These are phyloP conservation scores for Metarhizium humberi DNA, from an alignment of 2,329 filamentous ascomycete genomes.

Conservation along the genomic window DNA sequence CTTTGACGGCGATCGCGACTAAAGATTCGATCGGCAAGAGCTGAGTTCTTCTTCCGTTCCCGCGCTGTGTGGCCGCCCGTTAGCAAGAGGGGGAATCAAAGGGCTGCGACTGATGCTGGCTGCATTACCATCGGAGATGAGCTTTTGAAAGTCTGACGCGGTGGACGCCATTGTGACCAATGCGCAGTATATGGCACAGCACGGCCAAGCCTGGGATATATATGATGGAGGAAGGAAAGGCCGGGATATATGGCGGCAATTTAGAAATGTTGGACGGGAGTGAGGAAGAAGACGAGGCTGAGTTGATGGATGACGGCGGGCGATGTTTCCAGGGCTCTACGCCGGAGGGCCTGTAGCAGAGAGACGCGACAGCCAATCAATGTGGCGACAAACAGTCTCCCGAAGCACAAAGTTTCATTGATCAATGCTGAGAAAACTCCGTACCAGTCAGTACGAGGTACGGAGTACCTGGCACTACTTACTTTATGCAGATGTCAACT, in stretches of 20 bases:
- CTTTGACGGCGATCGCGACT: slow-evolving; percentile 50
- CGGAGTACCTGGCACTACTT: no score
- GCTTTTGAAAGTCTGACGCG: slow-evolving; percentile 43
- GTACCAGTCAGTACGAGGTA: no score
- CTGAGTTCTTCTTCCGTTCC: slow-evolving; percentile 61
- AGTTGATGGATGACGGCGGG: background rate
- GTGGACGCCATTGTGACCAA: slow-evolving; percentile 29
- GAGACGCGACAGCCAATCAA: slow-evolving; percentile 5
- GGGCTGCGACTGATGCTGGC: background rate
- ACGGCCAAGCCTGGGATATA: background rate
- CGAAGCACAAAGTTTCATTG: background rate
- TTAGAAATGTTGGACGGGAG: background rate
- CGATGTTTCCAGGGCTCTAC: background rate
- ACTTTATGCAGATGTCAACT: no score
- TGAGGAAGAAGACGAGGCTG: background rate
- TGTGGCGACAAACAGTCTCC: background rate
- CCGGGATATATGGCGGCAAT: background rate
- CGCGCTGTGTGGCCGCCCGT: slow-evolving; percentile 34
- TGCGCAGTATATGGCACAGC: background rate
- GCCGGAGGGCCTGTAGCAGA: background rate
- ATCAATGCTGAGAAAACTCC: no score
- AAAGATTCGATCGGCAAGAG: slow-evolving; percentile 64
- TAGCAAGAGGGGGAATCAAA: background rate
- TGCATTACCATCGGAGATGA: slow-evolving; percentile 40
- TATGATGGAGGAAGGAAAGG: background rate